A percentile compares a stretch with the other conserved stretches of the same genome.
These are phyloP conservation scores for Syzygium aromaticum DNA, from an alignment of 345 rosid species.

Conservation along the genomic window DNA sequence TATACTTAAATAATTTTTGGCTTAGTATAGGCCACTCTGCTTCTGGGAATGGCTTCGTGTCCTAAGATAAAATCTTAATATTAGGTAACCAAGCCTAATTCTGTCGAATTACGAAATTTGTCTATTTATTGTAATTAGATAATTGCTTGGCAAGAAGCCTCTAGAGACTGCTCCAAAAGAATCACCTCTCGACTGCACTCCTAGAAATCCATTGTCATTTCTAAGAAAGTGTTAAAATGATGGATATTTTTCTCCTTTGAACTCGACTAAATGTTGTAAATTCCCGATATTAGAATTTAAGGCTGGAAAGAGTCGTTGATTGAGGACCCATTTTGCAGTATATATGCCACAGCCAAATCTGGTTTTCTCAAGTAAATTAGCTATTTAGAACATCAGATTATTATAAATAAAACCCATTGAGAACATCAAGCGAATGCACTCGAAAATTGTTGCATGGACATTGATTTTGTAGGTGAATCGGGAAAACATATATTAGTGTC, in stretches of 20 bases:
- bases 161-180: neutral
- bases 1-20: neutral
- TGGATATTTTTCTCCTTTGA: neutral
- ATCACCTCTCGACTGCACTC: neutral
- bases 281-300: neutral
- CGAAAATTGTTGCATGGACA: neutral
- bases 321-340: neutral
- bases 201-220: neutral
- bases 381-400: neutral
- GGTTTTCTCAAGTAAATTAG: neutral
- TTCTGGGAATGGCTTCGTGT: neutral
- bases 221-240: neutral
- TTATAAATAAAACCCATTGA: neutral
- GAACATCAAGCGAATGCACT: neutral
- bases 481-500: neutral
- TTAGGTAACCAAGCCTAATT: neutral
- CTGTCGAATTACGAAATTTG: neutral
- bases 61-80: neutral
- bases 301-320: rapidly evolving
- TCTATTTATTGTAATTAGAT: neutral
- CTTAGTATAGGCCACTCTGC: neutral
- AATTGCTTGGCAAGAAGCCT: neutral
- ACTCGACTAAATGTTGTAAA: neutral
- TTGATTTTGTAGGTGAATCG: neutral
- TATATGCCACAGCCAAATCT: neutral